Base-by-base conservation (phyloP, 164 flowering plant species). In the Dillenia suffruticosa region DNA sequence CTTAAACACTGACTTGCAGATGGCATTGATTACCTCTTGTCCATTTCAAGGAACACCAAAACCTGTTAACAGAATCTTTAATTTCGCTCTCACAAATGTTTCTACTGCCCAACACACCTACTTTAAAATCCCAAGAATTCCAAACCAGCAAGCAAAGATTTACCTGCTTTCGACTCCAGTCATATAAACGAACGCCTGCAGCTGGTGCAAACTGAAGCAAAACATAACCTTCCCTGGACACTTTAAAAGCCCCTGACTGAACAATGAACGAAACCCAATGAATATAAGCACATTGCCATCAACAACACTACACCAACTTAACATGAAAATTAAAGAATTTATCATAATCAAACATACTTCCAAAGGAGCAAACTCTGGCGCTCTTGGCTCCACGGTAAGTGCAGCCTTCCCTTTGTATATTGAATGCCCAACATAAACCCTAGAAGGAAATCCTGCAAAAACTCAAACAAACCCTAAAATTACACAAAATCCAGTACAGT, bases 361-460 rank as follows among this genome's bases (percentile, higher is more conserved):
- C 70, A 91, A 78, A 76, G 87, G 60, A 32, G 73, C 68, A 62
- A 91, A 94, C 55, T 91, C 95, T 1, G 97, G 97, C 11, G 89
- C 70, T 64, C 61, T 82, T 1, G 98, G 98, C 57, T 79, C 91
- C 51, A 94, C 77, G 3, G 83, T 76, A 46, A 94, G 79, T 55
- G 95, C 98, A 32, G 98, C 91, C 70, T 94, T 91, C 49, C 96
- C 98, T 76, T 94, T 91, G 68, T 90, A 91, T 59, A 94, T 81
- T 4, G 95, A 81, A 54, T 94, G 82, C 0, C 93, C 90, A 60
- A 88, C 96, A 70, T 60, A 91, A 63, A 89, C 81, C 82, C 70
- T 85, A 15, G 85, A 68, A 11, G 82, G 72, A 66, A 60, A 66
- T 24, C 59, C 75, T 69, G 60, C 81, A 57, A 65, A 0, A 24